A percentile compares a stretch with the other conserved stretches of the same genome.
These are phyloP conservation scores for Adansonia grandidieri DNA, from an alignment of 441 rosid species.

Conservation along the genomic window DNA sequence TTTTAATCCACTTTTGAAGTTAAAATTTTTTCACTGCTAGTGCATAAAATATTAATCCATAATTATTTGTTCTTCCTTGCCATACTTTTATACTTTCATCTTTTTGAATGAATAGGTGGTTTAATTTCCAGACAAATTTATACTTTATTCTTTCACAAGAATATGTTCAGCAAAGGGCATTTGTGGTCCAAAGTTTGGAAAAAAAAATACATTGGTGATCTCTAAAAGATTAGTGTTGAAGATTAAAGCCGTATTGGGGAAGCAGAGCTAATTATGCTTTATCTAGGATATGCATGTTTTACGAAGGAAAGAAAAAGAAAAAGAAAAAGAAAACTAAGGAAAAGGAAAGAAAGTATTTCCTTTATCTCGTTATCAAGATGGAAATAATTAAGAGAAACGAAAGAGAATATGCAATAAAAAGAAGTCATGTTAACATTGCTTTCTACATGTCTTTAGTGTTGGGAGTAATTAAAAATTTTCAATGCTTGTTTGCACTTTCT, in stretches of 20 bases:
- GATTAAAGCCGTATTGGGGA: background rate
- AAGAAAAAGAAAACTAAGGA: background rate
- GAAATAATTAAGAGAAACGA: background rate
- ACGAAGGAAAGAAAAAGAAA: constrained; percentile 1
- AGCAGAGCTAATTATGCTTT: background rate
- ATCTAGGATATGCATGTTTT: background rate
- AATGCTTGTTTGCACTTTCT: background rate
- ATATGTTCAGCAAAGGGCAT: constrained; percentile 26
- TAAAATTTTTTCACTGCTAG: too few species aligned
- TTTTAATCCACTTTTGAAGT: too few species aligned
- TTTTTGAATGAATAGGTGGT: background rate
- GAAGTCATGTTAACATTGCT: background rate
- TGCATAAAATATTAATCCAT: too few species aligned
- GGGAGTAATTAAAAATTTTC: background rate
- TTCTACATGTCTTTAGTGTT: background rate
- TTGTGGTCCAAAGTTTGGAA: constrained; percentile 22
- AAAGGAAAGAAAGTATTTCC: constrained; percentile 15
- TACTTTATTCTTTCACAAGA: constrained; percentile 13
- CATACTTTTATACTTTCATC: background rate
- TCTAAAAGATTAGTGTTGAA: constrained; percentile 7
- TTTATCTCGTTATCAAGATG: constrained; percentile 11
- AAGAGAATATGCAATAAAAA: background rate
- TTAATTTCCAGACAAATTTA: constrained; percentile 19
- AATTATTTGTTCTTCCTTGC: background rate
- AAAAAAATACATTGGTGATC: background rate